Base-by-base conservation (phyloP, 2,329 filamentous ascomycete species). In the Neopestalotiopsis rosae region DNA sequence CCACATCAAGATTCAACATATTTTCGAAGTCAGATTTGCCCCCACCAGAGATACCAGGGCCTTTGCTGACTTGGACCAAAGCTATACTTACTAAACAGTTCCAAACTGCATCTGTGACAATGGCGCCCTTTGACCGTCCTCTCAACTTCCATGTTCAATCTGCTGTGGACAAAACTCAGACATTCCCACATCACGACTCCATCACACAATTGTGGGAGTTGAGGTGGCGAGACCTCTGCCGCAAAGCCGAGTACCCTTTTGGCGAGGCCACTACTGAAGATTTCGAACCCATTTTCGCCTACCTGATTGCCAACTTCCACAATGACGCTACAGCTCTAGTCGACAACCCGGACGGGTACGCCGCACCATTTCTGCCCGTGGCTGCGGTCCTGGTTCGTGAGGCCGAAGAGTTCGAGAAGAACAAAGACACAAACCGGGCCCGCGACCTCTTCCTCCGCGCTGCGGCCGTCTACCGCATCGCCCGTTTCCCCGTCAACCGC, bases 381-480 rank as follows among this genome's bases (percentile, higher is more conserved):
- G 91, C 91, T 6, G 84, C 88, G 72, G 78, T 83, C 1, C 85
- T 94, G 14, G 83, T 86, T 5, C 72, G 75, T 1, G 79, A 85
- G 56, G 91, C 87, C 20, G 83, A 88, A 70, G 79, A 84, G 32
- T 85, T 86, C 0, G 80, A 87, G 52, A 74, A 80, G 9, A 77
- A 80, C 2, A 86, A 84, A 34, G 82, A 90, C 68, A 77, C 76
- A 4, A 82, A 84, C 52, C 83, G 84, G 57, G 90, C 91, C 1
- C 87, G 86, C 4, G 86, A 87, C 45, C 83, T 91, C 20, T 93
- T 90, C 78, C 84, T 93, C n/a, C 89, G 92, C 28, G 90, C 90
- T 5, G 91, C 91, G 28, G 89, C 90, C 32, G 84, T 94, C n/a
- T 91, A 92, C 78, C 87, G 92, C 66, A 94, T 94, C 72, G 86